phyloP scores from a whole-genome alignment of 2,329 filamentous ascomycete species.

The Didymella keratinophila region DNA sequence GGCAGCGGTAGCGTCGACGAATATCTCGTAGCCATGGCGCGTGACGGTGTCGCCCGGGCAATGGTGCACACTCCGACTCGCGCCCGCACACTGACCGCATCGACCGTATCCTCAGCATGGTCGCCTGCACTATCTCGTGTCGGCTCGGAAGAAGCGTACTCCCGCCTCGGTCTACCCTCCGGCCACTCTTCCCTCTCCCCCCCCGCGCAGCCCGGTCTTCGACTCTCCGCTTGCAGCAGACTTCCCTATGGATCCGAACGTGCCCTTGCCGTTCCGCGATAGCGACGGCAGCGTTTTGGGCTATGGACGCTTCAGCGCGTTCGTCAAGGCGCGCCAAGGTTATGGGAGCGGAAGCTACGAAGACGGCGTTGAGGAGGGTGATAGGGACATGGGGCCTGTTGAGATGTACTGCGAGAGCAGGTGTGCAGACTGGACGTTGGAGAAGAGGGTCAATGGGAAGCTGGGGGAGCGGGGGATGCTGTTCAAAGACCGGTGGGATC shows the following conservation, averaged over 20 bases:
- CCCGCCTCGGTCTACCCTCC: conserved; percentile 23
- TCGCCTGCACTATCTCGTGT: conserved; percentile 15
- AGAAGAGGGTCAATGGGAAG: conserved; percentile 23
- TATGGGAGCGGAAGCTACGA: conserved; percentile 5
- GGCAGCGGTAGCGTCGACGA: conserved; percentile 25
- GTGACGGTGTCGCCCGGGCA: conserved; percentile 25
- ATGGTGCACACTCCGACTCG: conserved; percentile 16
- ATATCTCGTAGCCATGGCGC: conserved; percentile 27
- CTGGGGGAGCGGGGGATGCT: conserved; percentile 25
- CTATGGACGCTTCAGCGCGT: conserved; percentile 28
- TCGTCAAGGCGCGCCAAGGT: conserved; percentile 10
- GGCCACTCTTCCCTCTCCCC: conserved; percentile 19
- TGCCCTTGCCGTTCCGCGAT: conserved; percentile 24
- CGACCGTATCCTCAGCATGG: conserved; percentile 2
- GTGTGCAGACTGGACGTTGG: conserved; percentile 31
- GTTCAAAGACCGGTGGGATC: conserved; percentile 25
- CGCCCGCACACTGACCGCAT: conserved; percentile 19
- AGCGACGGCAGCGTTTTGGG: conserved; percentile 17
- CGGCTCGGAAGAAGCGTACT: conserved; percentile 14
- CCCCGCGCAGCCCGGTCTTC: conserved; percentile 1
- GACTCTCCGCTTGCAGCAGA: conserved; percentile 24
- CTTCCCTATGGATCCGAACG: conserved; percentile 12
- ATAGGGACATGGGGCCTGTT: conserved; percentile 24
- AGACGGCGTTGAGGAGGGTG: conserved; percentile 21
- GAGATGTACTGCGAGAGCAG: conserved; percentile 22